Base-by-base conservation (phyloP, 179 eudicot genomes). In the Actinidia chinensis region DNA sequence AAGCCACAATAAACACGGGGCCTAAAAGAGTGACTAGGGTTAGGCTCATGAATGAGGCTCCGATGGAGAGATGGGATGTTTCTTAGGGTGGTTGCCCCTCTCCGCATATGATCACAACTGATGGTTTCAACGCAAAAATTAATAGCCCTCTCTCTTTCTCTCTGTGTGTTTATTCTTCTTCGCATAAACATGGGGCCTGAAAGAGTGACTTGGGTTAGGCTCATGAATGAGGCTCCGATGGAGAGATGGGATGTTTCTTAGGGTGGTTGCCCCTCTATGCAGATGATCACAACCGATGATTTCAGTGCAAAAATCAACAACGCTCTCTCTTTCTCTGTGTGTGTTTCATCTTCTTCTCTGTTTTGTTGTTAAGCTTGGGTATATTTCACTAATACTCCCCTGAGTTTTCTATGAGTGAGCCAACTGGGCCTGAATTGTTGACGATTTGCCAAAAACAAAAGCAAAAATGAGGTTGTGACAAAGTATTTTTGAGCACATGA, bases 21-120 rank as follows among this genome's bases (percentile, higher is more conserved):
- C 33, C 61, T 3, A 10, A 56, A 56, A 18, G 23, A 56, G 33
- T 28, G 33, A 28, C 33, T 28, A 28, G 33, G 33, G 33, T 28
- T 28, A 28, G 33, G 33, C 0, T 28, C 33, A 28, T 22, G 75
- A 78, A 54, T 22, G 80, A 78, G 75, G 75, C 80, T 23, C 23
- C 6, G 25, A 11, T 18, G 60, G 79, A 44, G 81, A 28, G 76
- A 60, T 1, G 75, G 81, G 76, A 60, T 15, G 76, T 78, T 78
- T 77, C 50, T 78, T 8, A 71, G 76, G 76, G 75, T 50, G 60
- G 76, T 78, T 78, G 48, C 76, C 76, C 76, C 76, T 59, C 70
- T 36, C 81, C 10, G 33, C 33, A 28, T 0, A 28, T 28, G 1
- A 28, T 28, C 33, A 28, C 33, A 28, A 1, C 33, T 0, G 33